phyloP scores from a whole-genome alignment of 306 rosid species.

The Vigna reflexopilosa region DNA sequence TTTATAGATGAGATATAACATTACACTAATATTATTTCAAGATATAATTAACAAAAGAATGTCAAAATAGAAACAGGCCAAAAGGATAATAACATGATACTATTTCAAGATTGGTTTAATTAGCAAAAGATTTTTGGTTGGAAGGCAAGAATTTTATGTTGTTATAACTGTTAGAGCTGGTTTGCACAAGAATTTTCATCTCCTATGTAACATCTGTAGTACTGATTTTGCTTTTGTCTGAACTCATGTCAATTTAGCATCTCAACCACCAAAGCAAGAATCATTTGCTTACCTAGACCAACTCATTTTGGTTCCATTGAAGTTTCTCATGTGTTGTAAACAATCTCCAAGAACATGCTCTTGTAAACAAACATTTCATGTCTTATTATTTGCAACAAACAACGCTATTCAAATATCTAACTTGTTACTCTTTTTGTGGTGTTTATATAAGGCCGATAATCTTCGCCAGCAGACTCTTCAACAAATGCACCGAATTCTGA shows the following conservation, averaged over 20 bases:
- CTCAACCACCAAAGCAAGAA: background rate
- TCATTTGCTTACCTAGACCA: constrained; percentile 7
- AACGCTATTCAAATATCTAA: constrained; percentile 16
- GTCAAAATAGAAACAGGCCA: no score
- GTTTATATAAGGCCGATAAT: constrained; percentile 80
- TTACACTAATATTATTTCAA: no score
- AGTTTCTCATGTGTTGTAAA: constrained; percentile 2
- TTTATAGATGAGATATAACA: no score
- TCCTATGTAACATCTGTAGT: background rate
- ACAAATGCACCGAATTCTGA: constrained; percentile 95
- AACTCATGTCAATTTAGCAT: constrained; percentile 4
- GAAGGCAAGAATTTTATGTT: background rate
- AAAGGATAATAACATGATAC: no score
- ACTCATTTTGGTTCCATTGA: background rate
- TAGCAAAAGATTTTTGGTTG: background rate
- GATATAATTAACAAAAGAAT: no score
- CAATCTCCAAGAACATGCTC: background rate
- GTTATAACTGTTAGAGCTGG: background rate
- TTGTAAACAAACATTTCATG: constrained; percentile 28
- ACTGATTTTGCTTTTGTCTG: constrained; percentile 6
- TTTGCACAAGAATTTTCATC: constrained; percentile 18
- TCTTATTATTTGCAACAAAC: constrained; percentile 4
- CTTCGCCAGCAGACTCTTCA: constrained; percentile 95
- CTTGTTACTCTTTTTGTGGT: constrained; percentile 18
- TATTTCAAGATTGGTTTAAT: no score